Evolutionary conservation across 2,329 filamentous ascomycete genomes (phyloP), one percentile per base, ranked within the genome.

Genomic region (Neofusicoccum umdonicola): DNA sequence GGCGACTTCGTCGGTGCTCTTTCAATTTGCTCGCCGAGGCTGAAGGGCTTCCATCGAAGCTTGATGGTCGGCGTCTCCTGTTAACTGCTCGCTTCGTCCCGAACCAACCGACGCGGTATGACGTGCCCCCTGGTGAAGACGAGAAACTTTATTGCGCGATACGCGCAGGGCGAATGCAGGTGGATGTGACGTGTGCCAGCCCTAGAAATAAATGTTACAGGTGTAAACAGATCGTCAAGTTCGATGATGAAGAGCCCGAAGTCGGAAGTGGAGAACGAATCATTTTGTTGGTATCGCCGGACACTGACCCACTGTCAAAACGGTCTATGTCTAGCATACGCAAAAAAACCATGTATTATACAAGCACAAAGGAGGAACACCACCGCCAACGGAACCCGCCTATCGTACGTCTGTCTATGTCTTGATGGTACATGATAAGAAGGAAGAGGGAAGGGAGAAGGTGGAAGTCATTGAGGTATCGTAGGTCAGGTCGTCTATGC

Each of bases 401-500:
- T 71, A 71, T 76, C 72, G 69, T 77, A 76, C 74, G 75, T 77
- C 75, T 77, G 75, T 77, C 75, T 77, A 77, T 76, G 73, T 52
- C 51, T 64, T 76, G 70, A 70, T 77, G 71, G 69, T 77, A 78
- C 74, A 77, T 68, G 70, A 67, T 66, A 67, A 68, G 51, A 68
- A 54, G 41, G 64, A 70, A 69, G 68, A 68, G 65, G 68, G 22
- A 45, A 47, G 27, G n/a, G 37, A 37, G 31, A 56, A 71, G 48
- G 39, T 39, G 31, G 27, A 45, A 52, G 35, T 45, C 47, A 48
- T 63, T 63, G 62, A 61, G 61, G 65, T 67, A 78, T 80, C 68
- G 66, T 73, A 50, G 74, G 72, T 42, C 68, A 67, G 63, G 68
- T 71, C 77, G 75, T 84, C 83, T 91, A 92, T 82, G 84, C 83